Base-by-base conservation (phyloP, 1,139 yeast genomes). In the Petasospora rhodanensis region DNA sequence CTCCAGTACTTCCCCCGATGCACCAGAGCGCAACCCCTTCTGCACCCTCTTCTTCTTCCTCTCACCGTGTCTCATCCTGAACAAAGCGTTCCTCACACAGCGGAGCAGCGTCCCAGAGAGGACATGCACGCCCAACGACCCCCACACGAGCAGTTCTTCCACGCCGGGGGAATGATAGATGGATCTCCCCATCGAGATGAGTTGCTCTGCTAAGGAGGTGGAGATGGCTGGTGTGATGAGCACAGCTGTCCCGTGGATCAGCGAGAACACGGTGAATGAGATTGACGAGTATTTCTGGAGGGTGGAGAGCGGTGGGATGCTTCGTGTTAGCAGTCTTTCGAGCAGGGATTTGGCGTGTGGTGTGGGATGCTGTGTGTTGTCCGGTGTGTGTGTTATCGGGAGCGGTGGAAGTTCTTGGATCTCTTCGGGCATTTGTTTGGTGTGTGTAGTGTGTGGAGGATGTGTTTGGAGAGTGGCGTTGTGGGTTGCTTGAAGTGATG, bases 261-360 rank as follows among this genome's bases (percentile, higher is more conserved):
- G 68, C 6, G 77, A 55, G 48, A 83, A 83, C 2, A 70, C 61
- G 0, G 72, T 50, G 49, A 83, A 76, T 9, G 76, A 62, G 36
- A 74, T 69, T 0, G 85, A 76, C 16, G 84, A 73, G 55, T 76
- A 79, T 49, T 75, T 73, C 55, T 83, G 94, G 23, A 43, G 10
- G 5, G 31, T 5, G 51, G 42, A 41, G 58, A 69, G 18, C 55
- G 54, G 25, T 46, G 52, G 18, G 53, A 42, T 4, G 61, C 54
- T 16, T n/a, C 22, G 8, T 8, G 34, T 16, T 10, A 22, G 27
- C 4, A 12, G 7, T 12, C 4, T 26, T 11, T 11, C 6, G 10
- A 26, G 27, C 11, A 12, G 6, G 7, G 33, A 24, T 4, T 11
- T 15, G 9, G 25, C 5, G 7, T 15, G 22, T 12, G 20, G n/a